Base-by-base conservation (phyloP, 164 flowering plant genomes). In the Magnolia sinica region DNA sequence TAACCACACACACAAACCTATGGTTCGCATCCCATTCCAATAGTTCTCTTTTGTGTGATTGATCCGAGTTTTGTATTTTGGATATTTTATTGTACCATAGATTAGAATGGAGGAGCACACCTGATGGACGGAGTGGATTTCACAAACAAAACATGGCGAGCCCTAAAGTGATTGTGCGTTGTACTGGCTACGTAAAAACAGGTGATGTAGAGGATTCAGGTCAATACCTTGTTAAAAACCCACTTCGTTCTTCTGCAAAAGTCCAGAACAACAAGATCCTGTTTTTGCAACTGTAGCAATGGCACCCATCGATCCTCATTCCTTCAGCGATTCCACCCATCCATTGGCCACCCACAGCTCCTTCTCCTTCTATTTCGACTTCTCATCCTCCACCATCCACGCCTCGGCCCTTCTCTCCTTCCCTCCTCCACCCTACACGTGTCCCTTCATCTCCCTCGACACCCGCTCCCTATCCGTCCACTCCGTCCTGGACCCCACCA, bases 221-320 rank as follows among this genome's bases (percentile, higher is more conserved):
- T 37, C 45, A 37, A 37, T 37, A 37, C 45, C 45, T 3, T 3
- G 45, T 37, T 37, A 37, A 37, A 37, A 37, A 4, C 61, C 61
- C 18, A 11, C 61, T 11, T 55, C 61, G 61, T 11, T 11, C 61
- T 4, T 37, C 61, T 55, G 13, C 61, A 55, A 14, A 14, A 55
- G 11, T 11, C 18, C 61, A 3, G 61, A 55, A 55, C 3, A 55
- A 55, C 13, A 11, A 37, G 61, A 11, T 16, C 19, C 16, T 11
- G 16, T 16, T 7, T 9, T 16, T 0, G 13, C 61, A 11, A 11
- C 19, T 9, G 13, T 16, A 55, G 13, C 13, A 9, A 92, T 91
- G 97, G 93, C 95, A 1, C 90, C 92, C 1, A 45, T 95, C 14
- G 99, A 95, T 63, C 99, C 98, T 1, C 99, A 95, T 84, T 95